Evolutionary conservation across 768 basidiomycete genomes (phyloP).

Genomic region (Russula ochroleuca): DNA sequence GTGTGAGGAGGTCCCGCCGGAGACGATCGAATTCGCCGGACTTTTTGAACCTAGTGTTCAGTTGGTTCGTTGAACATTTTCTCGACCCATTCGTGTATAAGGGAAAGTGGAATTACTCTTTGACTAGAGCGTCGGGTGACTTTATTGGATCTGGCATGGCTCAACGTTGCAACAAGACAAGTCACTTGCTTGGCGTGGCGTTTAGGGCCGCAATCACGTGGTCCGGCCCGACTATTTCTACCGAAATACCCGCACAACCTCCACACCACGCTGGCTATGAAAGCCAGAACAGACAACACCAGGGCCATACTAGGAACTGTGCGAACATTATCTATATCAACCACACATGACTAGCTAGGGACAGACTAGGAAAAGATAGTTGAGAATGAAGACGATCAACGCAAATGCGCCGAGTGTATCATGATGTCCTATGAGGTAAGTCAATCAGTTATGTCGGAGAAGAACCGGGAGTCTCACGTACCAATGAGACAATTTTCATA

Average conservation of each 20-base stretch:
- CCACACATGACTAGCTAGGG: conserved; percentile 20
- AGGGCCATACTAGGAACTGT: not conserved
- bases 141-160: conserved; percentile 24
- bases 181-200: too few species aligned
- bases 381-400: conserved; percentile 4
- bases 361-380: conserved; percentile 19
- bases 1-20: conserved; percentile 54
- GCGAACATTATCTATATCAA: conserved; percentile 17
- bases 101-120: conserved; percentile 13
- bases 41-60: conserved; percentile 56
- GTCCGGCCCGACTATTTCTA: not conserved
- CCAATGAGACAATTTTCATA: conserved; percentile 1
- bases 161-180: too few species aligned
- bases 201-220: not conserved
- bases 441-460: not conserved
- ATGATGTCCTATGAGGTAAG: conserved; percentile 6
- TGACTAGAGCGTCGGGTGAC: conserved; percentile 23
- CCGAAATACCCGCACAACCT: not conserved
- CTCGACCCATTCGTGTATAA: not conserved
- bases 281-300: not conserved
- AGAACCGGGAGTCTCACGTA: not conserved
- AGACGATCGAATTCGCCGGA: conserved; percentile 72
- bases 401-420: conserved; percentile 11
- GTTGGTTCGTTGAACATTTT: not conserved
- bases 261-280: not conserved